phyloP scores from a whole-genome alignment of 192 early-diverging fungal species.

The Coemansia umbellata region DNA sequence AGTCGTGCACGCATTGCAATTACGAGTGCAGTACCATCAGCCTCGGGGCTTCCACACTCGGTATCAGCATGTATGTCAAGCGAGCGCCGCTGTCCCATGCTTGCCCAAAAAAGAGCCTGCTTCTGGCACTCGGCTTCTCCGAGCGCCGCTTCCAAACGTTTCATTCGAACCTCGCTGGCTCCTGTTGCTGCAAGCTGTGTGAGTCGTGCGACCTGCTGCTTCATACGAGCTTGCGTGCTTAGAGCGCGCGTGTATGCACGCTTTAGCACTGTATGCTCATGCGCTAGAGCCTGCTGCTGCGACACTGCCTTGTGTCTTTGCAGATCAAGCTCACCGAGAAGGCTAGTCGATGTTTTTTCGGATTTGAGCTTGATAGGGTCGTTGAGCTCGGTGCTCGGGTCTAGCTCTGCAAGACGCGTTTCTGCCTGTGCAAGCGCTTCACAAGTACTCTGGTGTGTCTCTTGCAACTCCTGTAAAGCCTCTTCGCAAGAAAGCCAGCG shows the following conservation, averaged over 20 bases:
- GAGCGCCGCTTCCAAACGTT: constrained; percentile 39
- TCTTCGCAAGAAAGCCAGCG: constrained; percentile 42
- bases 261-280: constrained; percentile 29
- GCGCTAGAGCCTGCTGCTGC: constrained; percentile 29
- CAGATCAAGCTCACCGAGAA: constrained; percentile 44
- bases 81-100: constrained; percentile 28
- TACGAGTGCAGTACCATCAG: constrained; percentile 23
- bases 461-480: constrained; percentile 39
- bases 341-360: constrained; percentile 34
- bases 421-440: constrained; percentile 36
- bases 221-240: constrained; percentile 38
- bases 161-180: constrained; percentile 38
- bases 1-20: constrained; percentile 26
- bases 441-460: constrained; percentile 37
- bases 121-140: constrained; percentile 48
- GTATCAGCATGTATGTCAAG: not conserved
- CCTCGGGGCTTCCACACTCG: not conserved
- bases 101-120: constrained; percentile 40
- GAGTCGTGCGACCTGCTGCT: constrained; percentile 45
- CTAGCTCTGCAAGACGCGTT: constrained; percentile 30
- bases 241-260: constrained; percentile 31
- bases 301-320: constrained; percentile 28
- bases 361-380: constrained; percentile 12
- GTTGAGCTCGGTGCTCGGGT: constrained; percentile 4
- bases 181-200: constrained; percentile 42